These are phyloP conservation scores for Cordyceps cicadae DNA, from an alignment of 2,329 filamentous ascomycete genomes.

Conservation along the genomic window DNA sequence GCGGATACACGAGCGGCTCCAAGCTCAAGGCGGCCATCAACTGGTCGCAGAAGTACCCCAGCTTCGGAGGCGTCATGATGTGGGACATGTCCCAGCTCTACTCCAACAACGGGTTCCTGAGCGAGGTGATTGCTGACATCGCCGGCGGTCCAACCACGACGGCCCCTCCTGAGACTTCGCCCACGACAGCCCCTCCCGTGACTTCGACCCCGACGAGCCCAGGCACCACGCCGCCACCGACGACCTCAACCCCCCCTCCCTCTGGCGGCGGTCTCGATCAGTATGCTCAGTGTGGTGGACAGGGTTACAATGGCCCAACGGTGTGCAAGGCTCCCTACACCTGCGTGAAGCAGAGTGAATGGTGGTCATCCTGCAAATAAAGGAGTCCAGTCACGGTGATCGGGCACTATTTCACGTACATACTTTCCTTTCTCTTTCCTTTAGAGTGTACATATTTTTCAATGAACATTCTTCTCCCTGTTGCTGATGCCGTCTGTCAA, in stretches of 20 bases:
- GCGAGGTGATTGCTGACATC: slow-evolving; percentile 31
- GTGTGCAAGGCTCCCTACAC: slow-evolving; percentile 17
- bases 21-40: slow-evolving; percentile 41
- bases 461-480: background rate
- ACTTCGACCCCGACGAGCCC: background rate
- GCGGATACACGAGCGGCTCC: slow-evolving; percentile 44
- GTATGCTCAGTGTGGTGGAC: slow-evolving; percentile 20
- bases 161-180: background rate
- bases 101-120: slow-evolving; percentile 49
- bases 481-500: background rate
- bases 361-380: slow-evolving; percentile 19
- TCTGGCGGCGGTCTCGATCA: slow-evolving; percentile 16
- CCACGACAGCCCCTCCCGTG: background rate
- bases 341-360: slow-evolving; percentile 15
- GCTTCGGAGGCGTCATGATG: slow-evolving; percentile 61
- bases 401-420: background rate
- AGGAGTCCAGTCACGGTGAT: background rate
- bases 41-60: slow-evolving; percentile 46
- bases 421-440: background rate
- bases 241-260: slow-evolving; percentile 6
- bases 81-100: slow-evolving; percentile 59
- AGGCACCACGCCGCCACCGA: background rate
- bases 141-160: slow-evolving; percentile 8
- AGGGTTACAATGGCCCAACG: slow-evolving; percentile 17
- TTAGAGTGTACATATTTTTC: background rate